A percentile compares a stretch with the other conserved stretches of the same genome.
These are phyloP conservation scores for Didymella pinodella DNA, from an alignment of 2,329 filamentous ascomycete species.

Conservation along the genomic window DNA sequence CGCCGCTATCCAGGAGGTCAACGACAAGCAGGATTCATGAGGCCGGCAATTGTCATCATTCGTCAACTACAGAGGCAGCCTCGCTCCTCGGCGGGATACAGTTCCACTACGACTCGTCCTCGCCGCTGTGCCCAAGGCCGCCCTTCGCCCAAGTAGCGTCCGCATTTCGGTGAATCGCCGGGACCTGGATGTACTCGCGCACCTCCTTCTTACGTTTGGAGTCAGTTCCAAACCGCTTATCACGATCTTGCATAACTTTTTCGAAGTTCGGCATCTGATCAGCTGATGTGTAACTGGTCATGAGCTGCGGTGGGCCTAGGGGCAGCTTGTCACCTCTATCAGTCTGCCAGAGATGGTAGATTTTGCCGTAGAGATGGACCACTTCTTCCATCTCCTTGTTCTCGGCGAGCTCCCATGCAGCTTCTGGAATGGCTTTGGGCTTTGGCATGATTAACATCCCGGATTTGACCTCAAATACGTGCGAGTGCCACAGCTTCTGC, in stretches of 20 bases:
- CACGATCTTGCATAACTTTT: slow-evolving; percentile 59
- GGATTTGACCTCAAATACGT: slow-evolving; percentile 76
- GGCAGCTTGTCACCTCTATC: slow-evolving; percentile 74
- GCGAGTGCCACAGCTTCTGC: slow-evolving; percentile 80
- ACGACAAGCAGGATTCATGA: slow-evolving; percentile 30
- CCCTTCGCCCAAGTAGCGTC: slow-evolving; percentile 58
- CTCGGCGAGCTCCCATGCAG: slow-evolving; percentile 78
- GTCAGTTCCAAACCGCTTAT: slow-evolving; percentile 63
- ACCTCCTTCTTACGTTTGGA: slow-evolving; percentile 61
- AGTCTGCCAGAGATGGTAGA: slow-evolving; percentile 86
- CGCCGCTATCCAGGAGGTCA: slow-evolving; percentile 44
- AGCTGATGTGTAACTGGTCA: slow-evolving; percentile 66
- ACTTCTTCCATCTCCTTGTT: slow-evolving; percentile 82
- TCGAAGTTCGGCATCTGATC: slow-evolving; percentile 59
- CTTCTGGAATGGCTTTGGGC: slow-evolving; percentile 61
- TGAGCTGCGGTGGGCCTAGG: slow-evolving; percentile 67
- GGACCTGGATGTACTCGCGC: slow-evolving; percentile 61
- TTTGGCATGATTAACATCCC: slow-evolving; percentile 83
- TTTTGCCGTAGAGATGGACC: slow-evolving; percentile 79
- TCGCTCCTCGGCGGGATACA: too few relatives aligned
- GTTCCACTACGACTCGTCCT: neutral
- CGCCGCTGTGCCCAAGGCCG: slow-evolving; percentile 23
- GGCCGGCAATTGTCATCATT: slow-evolving; percentile 1
- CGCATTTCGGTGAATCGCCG: slow-evolving; percentile 58
- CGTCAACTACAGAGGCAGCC: neutral